These are phyloP conservation scores for Mesotaenium endlicherianum DNA, from an alignment of 139 green algal species.

Conservation along the genomic window DNA sequence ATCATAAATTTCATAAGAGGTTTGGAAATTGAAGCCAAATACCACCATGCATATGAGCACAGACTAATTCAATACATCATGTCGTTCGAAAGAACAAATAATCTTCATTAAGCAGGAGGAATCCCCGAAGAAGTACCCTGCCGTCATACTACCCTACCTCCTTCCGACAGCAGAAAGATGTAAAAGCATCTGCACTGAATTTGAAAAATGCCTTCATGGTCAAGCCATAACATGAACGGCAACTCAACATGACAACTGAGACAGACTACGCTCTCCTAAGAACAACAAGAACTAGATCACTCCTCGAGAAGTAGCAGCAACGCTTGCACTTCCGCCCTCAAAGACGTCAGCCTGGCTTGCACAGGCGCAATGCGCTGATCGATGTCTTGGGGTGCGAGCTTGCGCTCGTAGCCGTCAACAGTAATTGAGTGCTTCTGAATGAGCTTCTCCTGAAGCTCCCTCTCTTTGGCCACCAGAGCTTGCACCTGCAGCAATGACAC, in stretches of 20 bases:
- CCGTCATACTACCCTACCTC: too few relatives aligned
- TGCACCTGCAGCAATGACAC: conserved; percentile 27
- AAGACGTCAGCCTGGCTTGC: background rate
- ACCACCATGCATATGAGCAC: too few relatives aligned
- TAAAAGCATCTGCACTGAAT: too few relatives aligned
- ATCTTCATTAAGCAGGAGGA: too few relatives aligned
- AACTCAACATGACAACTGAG: background rate
- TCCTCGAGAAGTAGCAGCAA: conserved; percentile 32
- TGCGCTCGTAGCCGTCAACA: conserved; percentile 35
- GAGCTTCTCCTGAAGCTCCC: conserved; percentile 19
- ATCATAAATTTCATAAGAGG: too few relatives aligned
- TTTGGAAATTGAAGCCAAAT: too few relatives aligned
- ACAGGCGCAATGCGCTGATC: conserved; percentile 26
- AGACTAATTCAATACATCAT: too few relatives aligned
- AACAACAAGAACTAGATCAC: background rate
- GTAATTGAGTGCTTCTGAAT: conserved; percentile 16
- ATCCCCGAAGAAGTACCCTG: too few relatives aligned
- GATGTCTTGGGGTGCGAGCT: conserved; percentile 38
- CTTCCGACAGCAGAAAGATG: too few relatives aligned
- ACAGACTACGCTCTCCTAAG: background rate
- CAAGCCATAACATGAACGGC: too few relatives aligned
- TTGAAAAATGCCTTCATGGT: too few relatives aligned
- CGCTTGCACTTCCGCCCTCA: conserved; percentile 40
- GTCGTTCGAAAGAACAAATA: too few relatives aligned
- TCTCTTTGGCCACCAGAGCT: conserved; percentile 43